Evolutionary conservation across 1,284 basidiomycete genomes (phyloP), one percentile per base, ranked within the genome.

Genomic region (Phellopilus nigrolimitatus): DNA sequence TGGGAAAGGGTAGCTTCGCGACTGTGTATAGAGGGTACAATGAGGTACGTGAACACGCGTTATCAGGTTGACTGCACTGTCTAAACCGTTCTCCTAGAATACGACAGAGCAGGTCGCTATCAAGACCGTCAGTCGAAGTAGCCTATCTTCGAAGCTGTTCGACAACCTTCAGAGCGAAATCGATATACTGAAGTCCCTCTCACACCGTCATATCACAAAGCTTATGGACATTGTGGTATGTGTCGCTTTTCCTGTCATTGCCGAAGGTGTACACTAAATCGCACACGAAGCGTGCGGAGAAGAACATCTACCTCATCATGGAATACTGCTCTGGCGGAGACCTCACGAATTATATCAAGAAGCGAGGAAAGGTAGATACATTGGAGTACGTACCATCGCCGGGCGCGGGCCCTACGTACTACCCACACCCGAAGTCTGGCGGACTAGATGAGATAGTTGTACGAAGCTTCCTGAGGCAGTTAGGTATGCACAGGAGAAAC

Each of bases 101-200:
- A 84, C 84, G 13, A 78, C 80, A 59, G 70, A 79, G 24, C 76
- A 82, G 37, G 91, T 98, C 34, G 97, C 95, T 4, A 89, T 99
- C 73, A 99, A 99, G 78, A 91, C 92, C 3, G 93, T 99, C 54
- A 89, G 87, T 54, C 83, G 88, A 47, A 84, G 88, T 61, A 93
- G 88, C 61, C 82, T 99, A 28, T 94, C 88, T 21, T 75, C 87
- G 21, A 99, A 98, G 72, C 81, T 98, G 19, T 84, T 97, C 53
- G 95, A 98, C 68, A 99, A 98, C 64, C 80, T 99, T 25, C 92
- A 97, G 67, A 92, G 88, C 61, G 95, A 99, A 75, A 98, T 99
- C 59, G 86, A 91, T 58, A 98, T 99, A 59, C 82, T 99, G 62
- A 98, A 97, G 73, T 84, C 86, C 3, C 81, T 98, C 53, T 89